These are phyloP conservation scores for Penicillium paneum DNA, from an alignment of 2,329 filamentous ascomycete genomes.

Conservation along the genomic window DNA sequence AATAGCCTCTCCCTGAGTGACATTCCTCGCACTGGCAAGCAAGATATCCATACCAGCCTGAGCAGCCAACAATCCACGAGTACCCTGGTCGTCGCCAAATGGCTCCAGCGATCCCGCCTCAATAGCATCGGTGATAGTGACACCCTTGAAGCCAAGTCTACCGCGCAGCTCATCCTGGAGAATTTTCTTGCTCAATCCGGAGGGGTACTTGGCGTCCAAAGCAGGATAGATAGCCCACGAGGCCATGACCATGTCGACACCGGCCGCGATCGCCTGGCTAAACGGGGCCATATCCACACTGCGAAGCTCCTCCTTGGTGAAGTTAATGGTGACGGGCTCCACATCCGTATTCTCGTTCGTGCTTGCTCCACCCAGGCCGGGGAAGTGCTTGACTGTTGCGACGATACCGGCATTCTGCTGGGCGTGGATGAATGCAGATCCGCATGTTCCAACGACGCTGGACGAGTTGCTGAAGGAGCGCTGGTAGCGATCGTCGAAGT, in stretches of 20 bases:
- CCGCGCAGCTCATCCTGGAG: conserved; percentile 25
- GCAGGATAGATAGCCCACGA: conserved; percentile 32
- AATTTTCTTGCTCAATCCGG: conserved; percentile 27
- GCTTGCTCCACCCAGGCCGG: conserved; percentile 27
- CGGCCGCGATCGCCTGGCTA: conserved; percentile 22
- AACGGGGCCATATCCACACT: conserved; percentile 28
- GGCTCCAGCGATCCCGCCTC: conserved; percentile 25
- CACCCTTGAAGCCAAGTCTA: conserved; percentile 27
- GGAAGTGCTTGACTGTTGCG: conserved; percentile 33
- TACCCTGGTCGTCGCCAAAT: conserved; percentile 23
- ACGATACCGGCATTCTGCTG: conserved; percentile 23
- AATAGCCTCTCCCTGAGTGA: conserved; percentile 30
- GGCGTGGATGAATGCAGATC: conserved; percentile 19
- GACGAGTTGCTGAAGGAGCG: conserved; percentile 30
- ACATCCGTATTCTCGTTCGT: conserved; percentile 28
- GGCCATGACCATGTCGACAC: conserved; percentile 31
- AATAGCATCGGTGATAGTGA: conserved; percentile 33
- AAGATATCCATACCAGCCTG: conserved; percentile 33
- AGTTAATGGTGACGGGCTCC: conserved; percentile 26
- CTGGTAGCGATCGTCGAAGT: conserved; percentile 26
- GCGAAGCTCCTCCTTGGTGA: conserved; percentile 21
- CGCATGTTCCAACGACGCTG: conserved; percentile 21
- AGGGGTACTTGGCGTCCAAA: conserved; percentile 26
- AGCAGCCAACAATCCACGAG: conserved; percentile 25
- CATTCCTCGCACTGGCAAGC: conserved; percentile 27